Conservation (phyloP, 345 rosid genomes). For the Eutrema japonicum region DNA sequence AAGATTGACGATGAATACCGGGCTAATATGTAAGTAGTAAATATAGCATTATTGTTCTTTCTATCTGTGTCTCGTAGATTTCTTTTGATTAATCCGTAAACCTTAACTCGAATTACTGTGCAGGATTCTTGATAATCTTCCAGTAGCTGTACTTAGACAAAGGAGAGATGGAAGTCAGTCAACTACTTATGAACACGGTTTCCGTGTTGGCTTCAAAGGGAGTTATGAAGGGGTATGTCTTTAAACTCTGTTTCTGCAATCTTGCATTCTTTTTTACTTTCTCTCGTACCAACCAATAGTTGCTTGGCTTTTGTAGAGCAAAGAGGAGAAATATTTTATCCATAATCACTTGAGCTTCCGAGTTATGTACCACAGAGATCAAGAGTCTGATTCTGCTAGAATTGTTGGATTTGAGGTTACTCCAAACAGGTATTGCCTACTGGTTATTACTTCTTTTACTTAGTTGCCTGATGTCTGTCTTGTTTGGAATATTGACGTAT, state of each 20-base stretch:
- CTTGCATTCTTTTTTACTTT: conserved; percentile 4
- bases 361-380: conserved; percentile 91
- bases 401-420: conserved; percentile 98
- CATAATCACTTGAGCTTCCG: conserved; percentile 94
- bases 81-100: neutral
- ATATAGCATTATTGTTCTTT: conserved; percentile 1
- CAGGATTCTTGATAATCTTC: conserved; percentile 99
- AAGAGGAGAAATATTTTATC: conserved; percentile 93
- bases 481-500: conserved; percentile 4
- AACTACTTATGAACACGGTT: conserved; percentile 92
- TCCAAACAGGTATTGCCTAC: conserved; percentile 68
- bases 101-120: conserved; percentile 30
- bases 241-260: conserved; percentile 31
- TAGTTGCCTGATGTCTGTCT: conserved; percentile 1
- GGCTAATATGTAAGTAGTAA: conserved; percentile 78
- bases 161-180: conserved; percentile 89
- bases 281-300: conserved; percentile 22
- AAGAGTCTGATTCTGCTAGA: conserved; percentile 79
- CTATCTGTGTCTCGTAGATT: neutral
- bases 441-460: conserved; percentile 4
- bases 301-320: conserved; percentile 65
- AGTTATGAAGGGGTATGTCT: conserved; percentile 81
- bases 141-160: conserved; percentile 93
- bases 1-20: conserved; percentile 94
- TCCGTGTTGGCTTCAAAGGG: conserved; percentile 95